phyloP scores from a whole-genome alignment of 495 filamentous ascomycete genomes.

The Neurospora sp. region DNA sequence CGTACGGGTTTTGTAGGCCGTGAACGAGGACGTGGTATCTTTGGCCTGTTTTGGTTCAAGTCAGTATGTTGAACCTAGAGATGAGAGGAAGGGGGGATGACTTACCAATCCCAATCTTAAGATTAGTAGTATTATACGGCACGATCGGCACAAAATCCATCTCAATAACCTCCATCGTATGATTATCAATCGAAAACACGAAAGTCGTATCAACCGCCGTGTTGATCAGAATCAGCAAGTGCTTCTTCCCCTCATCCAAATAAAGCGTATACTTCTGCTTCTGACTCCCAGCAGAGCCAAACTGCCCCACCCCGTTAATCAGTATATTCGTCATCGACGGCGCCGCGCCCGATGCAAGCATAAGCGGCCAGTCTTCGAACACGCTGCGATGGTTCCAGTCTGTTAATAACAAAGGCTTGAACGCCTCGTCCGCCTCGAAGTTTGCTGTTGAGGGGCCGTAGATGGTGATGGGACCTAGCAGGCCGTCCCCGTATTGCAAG shows the following conservation, averaged over 20 bases:
- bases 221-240: constrained; percentile 43
- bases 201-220: constrained; percentile 35
- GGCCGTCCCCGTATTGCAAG: constrained; percentile 34
- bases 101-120: constrained; percentile 2
- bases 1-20: constrained; percentile 30
- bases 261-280: constrained; percentile 20
- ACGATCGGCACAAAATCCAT: constrained; percentile 35
- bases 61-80: too few species aligned
- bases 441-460: constrained; percentile 26
- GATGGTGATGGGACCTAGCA: constrained; percentile 33
- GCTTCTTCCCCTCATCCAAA: constrained; percentile 30
- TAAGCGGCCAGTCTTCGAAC: constrained; percentile 19
- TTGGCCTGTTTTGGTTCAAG: constrained; percentile 26
- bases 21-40: constrained; percentile 54
- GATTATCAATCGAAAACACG: constrained; percentile 40
- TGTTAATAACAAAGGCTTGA: constrained; percentile 28
- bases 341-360: constrained; percentile 20
- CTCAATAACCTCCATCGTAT: constrained; percentile 33
- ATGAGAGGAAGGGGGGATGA: too few species aligned
- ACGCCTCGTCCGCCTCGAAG: constrained; percentile 31
- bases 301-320: constrained; percentile 39
- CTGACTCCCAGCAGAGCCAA: not conserved
- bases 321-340: constrained; percentile 30
- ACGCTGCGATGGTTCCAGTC: constrained; percentile 35
- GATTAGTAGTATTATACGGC: constrained; percentile 28